Base-by-base conservation (phyloP, 1,139 yeast species). In the Schizosaccharomyces versatilis region DNA sequence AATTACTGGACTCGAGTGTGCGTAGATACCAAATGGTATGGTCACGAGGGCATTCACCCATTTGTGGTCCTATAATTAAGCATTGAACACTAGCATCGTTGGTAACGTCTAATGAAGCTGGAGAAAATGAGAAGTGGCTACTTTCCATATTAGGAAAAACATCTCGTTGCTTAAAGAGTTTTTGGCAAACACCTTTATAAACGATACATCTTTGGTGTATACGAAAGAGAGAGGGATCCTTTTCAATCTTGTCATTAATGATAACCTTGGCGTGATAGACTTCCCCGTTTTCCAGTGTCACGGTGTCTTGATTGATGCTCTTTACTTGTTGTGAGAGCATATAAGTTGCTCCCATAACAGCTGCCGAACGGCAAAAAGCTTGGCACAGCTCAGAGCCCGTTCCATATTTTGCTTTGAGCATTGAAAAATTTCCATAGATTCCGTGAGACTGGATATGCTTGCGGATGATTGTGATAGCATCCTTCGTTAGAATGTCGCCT, bases 351-450 rank as follows among this genome's bases (percentile, higher is more conserved):
- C 97, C 98, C 38, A 94, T 97, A 59, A 90, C 98, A 12, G 99
- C 98, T 5, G 98, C 97, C 58, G 94, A 82, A 61, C 99, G 76
- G 68, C 97, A 88, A 67, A 90, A 90, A 1, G 96, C 99, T 69
- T 90, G 99, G 7, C 95, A 80, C 40, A 90, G 72, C 68, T 90
- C 99, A 53, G 97, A 96, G 0, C 95, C 93, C 1, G 95, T 94
- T 57, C 98, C 98, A 67, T 81, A 90, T 71, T 85, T 88, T 58
- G 94, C 84, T 62, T 81, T 81, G 71, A 90, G 73, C 24, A 84
- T 93, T 1, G 98, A 96, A 73, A 90, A 93, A 61, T 80, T 81
- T 9, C 98, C 98, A 67, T 86, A 90, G 9, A 88, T 84, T 62
- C 88, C 95, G 64, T 85, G 79, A n/a, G 95, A 84, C 14, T 78